Base-by-base conservation (phyloP, 2,329 filamentous ascomycete species). In the Ilyonectria destructans region DNA sequence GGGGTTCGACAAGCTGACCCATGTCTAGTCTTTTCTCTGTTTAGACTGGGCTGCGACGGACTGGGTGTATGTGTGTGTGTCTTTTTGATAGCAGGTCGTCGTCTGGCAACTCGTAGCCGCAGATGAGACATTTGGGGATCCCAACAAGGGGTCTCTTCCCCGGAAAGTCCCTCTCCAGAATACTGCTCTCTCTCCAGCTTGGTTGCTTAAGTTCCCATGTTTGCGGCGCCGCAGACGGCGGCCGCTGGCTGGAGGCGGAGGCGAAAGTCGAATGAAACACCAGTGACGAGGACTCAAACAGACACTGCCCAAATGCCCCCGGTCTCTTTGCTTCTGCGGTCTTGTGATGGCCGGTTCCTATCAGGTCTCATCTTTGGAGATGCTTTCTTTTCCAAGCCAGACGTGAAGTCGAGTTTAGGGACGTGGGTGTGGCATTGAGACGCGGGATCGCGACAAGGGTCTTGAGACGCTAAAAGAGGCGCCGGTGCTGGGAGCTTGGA, bases 381-480 rank as follows among this genome's bases (percentile, higher is more conserved):
- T 75, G 55, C 49, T 61, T 64, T 70, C 63, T 60, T 69, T 68
- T 67, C 58, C 55, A 67, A 72, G 56, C 17, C 65, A 73, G 71
- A 71, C 52, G 46, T 75, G 74, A 76, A 62, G 74, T 76, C 68
- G 63, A 75, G 63, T 74, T 76, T 76, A 74, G 67, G 68, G 68
- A 75, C 67, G 67, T 75, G 73, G 74, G 74, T 76, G 74, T 76
- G 74, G 71, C 74, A 76, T 76, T 76, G 69, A 48, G 72, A 72
- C 59, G 74, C 74, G 74, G 73, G 74, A 76, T 74, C 71, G 72
- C 37, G 72, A 77, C 74, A 76, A 76, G 74, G 74, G 74, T 77
- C 49, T 68, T 65, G 46, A 40, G 62, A 70, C 74, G 74, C 74
- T 77, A 75, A 77, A 67, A 76, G 65, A 64, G 67, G 58, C 74